A percentile compares a stretch with the other conserved stretches of the same genome.
These are phyloP conservation scores for Phytophthora constricta DNA, from an alignment of 352 stramenopile genomes.

Conservation along the genomic window DNA sequence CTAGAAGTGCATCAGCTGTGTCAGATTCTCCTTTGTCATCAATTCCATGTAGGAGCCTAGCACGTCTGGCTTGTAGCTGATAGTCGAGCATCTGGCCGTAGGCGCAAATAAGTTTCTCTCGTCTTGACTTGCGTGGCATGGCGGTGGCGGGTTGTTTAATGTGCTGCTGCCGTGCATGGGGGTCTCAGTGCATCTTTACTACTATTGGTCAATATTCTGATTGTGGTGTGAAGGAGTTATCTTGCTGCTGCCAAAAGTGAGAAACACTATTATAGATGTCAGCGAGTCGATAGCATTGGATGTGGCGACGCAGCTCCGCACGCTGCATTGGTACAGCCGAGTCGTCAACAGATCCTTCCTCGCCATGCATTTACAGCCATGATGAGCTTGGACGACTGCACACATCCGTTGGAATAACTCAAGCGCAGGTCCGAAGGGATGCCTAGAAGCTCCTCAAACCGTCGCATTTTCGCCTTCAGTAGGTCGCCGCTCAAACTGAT, in stretches of 20 bases:
- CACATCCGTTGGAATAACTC: too few relatives aligned
- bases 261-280: slow-evolving; percentile 1
- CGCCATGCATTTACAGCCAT: too few relatives aligned
- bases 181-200: not conserved
- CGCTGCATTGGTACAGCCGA: too few relatives aligned
- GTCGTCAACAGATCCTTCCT: too few relatives aligned
- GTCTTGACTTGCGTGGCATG: not conserved
- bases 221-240: not conserved
- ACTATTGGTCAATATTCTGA: not conserved
- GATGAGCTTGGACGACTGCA: too few relatives aligned
- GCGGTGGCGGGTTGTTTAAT: not conserved
- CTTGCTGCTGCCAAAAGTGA: slow-evolving; percentile 6
- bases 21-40: not conserved
- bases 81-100: not conserved
- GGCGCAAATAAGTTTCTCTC: not conserved
- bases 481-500: too few relatives aligned
- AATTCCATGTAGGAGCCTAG: not conserved
- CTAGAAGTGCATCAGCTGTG: not conserved
- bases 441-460: too few relatives aligned
- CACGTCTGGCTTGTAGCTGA: not conserved
- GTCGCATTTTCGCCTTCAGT: too few relatives aligned
- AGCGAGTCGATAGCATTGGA: not conserved
- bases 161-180: not conserved
- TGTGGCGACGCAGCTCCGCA: too few relatives aligned
- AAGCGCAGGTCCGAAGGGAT: too few relatives aligned